Percentiles rank a stretch among this genome's conserved stretches.
These are phyloP conservation scores for Carallia brachiata DNA, from an alignment of 345 rosid genomes.

Conservation along the genomic window DNA sequence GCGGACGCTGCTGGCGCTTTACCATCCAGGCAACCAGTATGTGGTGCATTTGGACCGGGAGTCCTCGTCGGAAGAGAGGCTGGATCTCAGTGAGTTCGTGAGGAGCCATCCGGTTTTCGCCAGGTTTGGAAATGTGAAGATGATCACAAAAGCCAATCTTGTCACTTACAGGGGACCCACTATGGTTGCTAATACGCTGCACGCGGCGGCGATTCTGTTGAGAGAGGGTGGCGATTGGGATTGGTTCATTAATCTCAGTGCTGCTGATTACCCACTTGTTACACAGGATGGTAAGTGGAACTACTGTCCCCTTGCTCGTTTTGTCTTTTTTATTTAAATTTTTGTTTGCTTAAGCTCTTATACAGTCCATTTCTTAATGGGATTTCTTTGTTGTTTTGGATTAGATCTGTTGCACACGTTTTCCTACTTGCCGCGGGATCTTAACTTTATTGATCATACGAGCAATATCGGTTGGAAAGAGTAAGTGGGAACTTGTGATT, in stretches of 20 bases:
- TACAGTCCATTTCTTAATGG: neutral
- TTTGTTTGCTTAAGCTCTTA: neutral
- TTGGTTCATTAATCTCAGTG: slow-evolving; percentile 96
- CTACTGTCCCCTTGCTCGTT: neutral
- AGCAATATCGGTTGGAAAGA: slow-evolving; percentile 99
- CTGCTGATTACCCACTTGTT: slow-evolving; percentile 95
- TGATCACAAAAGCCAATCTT: slow-evolving; percentile 85
- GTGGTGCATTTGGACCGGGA: slow-evolving; percentile 89
- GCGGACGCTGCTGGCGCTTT: slow-evolving; percentile 74
- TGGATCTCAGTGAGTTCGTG: slow-evolving; percentile 70
- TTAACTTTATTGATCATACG: slow-evolving; percentile 97
- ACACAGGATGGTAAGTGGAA: slow-evolving; percentile 77
- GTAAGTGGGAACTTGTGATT: slow-evolving; percentile 47
- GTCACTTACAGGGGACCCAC: slow-evolving; percentile 96
- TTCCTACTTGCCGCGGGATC: slow-evolving; percentile 85
- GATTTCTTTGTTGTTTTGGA: neutral
- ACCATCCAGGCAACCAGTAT: slow-evolving; percentile 79
- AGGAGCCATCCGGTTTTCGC: slow-evolving; percentile 41
- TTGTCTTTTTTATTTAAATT: neutral
- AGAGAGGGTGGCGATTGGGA: slow-evolving; percentile 87
- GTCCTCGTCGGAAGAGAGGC: slow-evolving; percentile 57
- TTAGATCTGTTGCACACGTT: slow-evolving; percentile 95
- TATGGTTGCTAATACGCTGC: slow-evolving; percentile 98
- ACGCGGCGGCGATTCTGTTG: slow-evolving; percentile 91
- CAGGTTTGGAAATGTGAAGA: slow-evolving; percentile 61